Conservation (phyloP, 495 filamentous ascomycete genomes). For the Penicillium egyptiacum region DNA sequence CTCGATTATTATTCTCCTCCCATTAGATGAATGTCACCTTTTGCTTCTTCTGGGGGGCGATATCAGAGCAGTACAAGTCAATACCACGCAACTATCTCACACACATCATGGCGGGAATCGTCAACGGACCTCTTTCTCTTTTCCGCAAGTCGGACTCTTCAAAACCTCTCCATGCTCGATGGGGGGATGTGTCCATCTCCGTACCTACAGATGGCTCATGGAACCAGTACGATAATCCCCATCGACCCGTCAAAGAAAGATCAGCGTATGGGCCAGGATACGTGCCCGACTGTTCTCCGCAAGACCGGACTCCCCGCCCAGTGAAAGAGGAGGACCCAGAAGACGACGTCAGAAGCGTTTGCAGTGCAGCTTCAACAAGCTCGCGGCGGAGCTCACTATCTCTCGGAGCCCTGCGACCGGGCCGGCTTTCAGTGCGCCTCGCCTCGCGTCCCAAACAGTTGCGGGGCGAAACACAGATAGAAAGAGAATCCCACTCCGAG, state of each 20-base stretch:
- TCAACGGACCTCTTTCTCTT: conserved; percentile 34
- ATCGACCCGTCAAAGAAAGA: conserved; percentile 21
- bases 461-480: conserved; percentile 4
- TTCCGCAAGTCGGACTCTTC: conserved; percentile 34
- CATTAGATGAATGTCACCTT: conserved; percentile 16
- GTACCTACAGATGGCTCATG: conserved; percentile 45
- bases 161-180: conserved; percentile 39
- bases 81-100: background rate
- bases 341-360: conserved; percentile 14
- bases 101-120: conserved; percentile 31
- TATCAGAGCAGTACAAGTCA: background rate
- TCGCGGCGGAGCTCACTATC: conserved; percentile 30
- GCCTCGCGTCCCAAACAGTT: conserved; percentile 28
- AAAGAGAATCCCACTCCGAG: conserved; percentile 14
- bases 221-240: conserved; percentile 42
- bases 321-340: conserved; percentile 12
- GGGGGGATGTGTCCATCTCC: conserved; percentile 42
- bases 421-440: conserved; percentile 38
- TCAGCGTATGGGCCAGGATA: conserved; percentile 33
- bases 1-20: background rate
- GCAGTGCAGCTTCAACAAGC: conserved; percentile 8
- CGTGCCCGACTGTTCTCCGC: conserved; percentile 23
- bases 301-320: conserved; percentile 5
- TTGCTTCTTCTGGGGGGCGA: background rate
- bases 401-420: conserved; percentile 27